Base-by-base conservation (phyloP, 768 basidiomycete genomes). In the Suillus occidentalis region DNA sequence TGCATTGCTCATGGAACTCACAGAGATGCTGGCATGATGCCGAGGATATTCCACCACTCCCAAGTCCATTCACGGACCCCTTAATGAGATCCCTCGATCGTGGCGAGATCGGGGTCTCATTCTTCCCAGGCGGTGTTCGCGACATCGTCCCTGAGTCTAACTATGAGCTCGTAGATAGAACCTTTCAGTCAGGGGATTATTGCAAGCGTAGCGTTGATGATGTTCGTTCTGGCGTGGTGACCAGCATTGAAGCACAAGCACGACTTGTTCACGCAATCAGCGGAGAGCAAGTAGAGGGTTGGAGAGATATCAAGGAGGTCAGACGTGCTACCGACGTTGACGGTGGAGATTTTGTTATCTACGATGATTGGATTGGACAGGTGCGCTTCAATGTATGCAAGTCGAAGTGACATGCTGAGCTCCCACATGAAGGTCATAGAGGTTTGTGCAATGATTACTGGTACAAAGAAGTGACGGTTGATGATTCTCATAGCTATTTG, bases 21-120 rank as follows among this genome's bases (percentile, higher is more conserved):
- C 72, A 95, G 94, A 86, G 92, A 77, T 92, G 89, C 71, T 95
- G 94, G 94, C 89, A 92, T 67, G 92, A 95, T 73, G 87, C 88
- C 12, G 93, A 95, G 68, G 92, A 93, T 65, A 72, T 85, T 16
- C 83, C 82, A 39, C 76, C 77, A 0, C 77, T 81, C 4, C 73
- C 78, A 34, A 77, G 79, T 42, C 75, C 76, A 20, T 71, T 81
- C 63, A 69, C 80, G 49, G 91, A 94, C 75, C 90, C 91, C 14
- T 81, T 94, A 61, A 86, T 92, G 83, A 83, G 93, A 55, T 87
- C 88, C 12, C 83, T 95, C 25, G 71, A 82, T 61, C 87, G 84
- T 61, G 94, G 94, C 47, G 94, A 95, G 82, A 89, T 95, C 52
- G 92, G 91, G 57, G 86, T 95, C 45, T 87, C 89, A 22, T 92